Base-by-base conservation (phyloP, 2,329 filamentous ascomycete species). In the Rutstroemia sp. region DNA sequence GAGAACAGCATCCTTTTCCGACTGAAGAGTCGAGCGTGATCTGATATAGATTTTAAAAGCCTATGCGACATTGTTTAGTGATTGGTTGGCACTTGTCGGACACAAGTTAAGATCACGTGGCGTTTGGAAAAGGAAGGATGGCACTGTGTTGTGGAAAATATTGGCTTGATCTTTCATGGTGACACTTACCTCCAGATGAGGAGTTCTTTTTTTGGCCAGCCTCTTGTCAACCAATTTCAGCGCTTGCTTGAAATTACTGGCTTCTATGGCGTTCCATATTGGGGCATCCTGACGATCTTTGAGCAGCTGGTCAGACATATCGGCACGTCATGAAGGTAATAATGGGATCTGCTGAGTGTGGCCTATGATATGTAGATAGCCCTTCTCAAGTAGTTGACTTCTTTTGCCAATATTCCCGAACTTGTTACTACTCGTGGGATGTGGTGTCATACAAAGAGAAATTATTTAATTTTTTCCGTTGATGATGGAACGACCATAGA, bases 171-270 rank as follows among this genome's bases (percentile, higher is more conserved):
- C 30, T 25, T 12, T 30, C 44, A 34, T n/a, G 5, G 8, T 18
- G 23, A 21, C 18, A 62, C 66, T 41, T 62, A 71, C 69, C 62
- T 70, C 61, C 21, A 67, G 59, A 56, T 70, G 70, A 23, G 67
- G 63, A 5, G 62, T 63, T 12, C 50, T 58, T 25, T 66, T 67
- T 59, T 71, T 71, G 23, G 63, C 57, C 30, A 71, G 50, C 46
- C 65, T 64, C 59, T 70, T 71, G 9, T 70, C 68, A 4, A 71
- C 66, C 4, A 69, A 58, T 58, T 70, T 71, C 42, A 70, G 58
- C 10, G 69, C 69, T 57, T 69, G 66, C 59, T 70, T 71, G 52
- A 63, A 67, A 58, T 69, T 69, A 34, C 62, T 64, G n/a, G 62
- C 63, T 42, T 70, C 67, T 45, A 71, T 67, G 14, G 69, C 66